These are phyloP conservation scores for Mortierella sp. DNA, from an alignment of 371 early-diverging fungal genomes.

Conservation along the genomic window DNA sequence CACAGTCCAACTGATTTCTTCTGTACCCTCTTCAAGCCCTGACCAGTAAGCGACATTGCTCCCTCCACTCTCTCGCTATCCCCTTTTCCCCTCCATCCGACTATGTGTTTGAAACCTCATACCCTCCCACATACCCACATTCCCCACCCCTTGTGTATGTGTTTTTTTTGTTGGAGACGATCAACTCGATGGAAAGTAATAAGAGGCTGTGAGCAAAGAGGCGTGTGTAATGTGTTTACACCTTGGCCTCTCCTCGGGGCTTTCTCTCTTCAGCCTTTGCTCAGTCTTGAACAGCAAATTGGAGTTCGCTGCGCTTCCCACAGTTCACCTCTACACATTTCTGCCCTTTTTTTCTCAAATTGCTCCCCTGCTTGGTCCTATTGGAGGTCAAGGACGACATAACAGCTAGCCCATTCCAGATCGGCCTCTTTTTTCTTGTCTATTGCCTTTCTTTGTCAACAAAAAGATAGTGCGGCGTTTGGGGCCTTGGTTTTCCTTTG, in stretches of 20 bases:
- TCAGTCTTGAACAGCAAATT: too few relatives aligned
- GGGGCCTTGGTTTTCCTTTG: not conserved
- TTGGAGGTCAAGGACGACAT: too few relatives aligned
- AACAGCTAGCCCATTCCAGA: not conserved
- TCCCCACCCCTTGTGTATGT: not conserved
- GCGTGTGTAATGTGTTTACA: too few relatives aligned
- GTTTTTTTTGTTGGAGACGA: not conserved
- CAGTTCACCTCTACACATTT: too few relatives aligned
- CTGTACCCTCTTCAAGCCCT: not conserved
- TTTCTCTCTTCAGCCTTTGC: too few relatives aligned
- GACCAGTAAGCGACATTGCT: slow-evolving; percentile 7
- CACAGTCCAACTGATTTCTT: not conserved
- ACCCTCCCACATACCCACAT: slow-evolving; percentile 2
- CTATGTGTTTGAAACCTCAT: not conserved
- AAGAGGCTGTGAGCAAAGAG: not conserved
- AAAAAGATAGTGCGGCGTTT: not conserved
- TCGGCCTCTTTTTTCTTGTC: not conserved
- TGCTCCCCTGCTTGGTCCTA: too few relatives aligned
- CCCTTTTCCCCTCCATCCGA: not conserved
- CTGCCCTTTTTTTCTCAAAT: too few relatives aligned
- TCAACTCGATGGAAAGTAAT: not conserved
- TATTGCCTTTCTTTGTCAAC: not conserved
- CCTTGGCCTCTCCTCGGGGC: too few relatives aligned
- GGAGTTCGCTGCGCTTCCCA: too few relatives aligned
- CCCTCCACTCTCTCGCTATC: not conserved